Evolutionary conservation across 257 asterid species (phyloP).

Genomic region (Plantago major): DNA sequence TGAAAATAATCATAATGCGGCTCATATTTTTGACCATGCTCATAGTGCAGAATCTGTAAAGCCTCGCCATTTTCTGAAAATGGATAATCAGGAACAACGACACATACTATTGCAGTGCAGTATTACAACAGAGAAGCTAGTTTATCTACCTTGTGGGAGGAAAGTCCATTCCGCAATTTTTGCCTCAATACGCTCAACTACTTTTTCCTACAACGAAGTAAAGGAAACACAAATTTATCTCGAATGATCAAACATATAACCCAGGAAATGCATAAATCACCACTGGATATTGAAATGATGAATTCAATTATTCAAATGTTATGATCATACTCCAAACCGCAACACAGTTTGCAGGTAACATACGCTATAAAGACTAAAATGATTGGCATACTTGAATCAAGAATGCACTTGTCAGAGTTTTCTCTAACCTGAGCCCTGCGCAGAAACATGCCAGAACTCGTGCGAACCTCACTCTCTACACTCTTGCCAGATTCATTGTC

Average conservation of each 20-base stretch:
- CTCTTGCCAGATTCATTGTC: constrained; percentile 88
- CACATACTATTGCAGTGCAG: not conserved
- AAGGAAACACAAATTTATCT: not conserved
- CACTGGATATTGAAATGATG: not conserved
- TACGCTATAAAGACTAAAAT: not conserved
- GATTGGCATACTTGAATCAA: not conserved
- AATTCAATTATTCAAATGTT: no score
- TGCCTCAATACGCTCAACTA: constrained; percentile 54
- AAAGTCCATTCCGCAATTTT: constrained; percentile 94
- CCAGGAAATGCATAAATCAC: not conserved
- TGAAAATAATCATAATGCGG: constrained; percentile 81
- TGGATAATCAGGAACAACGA: constrained; percentile 11
- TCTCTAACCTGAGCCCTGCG: constrained; percentile 58
- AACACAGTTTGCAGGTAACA: no score
- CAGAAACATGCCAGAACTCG: constrained; percentile 92
- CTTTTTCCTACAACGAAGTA: constrained; percentile 50
- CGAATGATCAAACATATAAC: not conserved
- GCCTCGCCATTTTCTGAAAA: constrained; percentile 75
- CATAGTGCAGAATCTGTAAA: constrained; percentile 76
- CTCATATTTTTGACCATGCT: constrained; percentile 83
- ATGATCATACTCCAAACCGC: no score
- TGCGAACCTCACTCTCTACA: constrained; percentile 78
- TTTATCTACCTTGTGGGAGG: constrained; percentile 78
- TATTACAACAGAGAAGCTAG: not conserved
- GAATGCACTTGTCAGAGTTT: not conserved